A percentile compares a stretch with the other conserved stretches of the same genome.
Conservation (phyloP, 176 grass and related monocot species). For the Panicum miliaceum region DNA sequence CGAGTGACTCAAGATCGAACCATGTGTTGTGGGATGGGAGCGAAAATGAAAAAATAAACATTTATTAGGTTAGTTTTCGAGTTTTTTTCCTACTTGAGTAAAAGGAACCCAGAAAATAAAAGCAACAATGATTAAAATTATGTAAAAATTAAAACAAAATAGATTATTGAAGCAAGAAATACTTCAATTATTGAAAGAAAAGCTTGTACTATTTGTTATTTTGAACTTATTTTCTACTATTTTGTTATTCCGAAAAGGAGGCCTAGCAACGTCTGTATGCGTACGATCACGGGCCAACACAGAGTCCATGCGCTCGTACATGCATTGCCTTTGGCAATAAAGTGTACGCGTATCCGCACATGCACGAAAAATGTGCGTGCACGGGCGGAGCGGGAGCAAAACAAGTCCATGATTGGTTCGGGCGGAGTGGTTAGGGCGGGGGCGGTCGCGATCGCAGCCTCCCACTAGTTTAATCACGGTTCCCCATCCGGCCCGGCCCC, state of each 20-base stretch:
- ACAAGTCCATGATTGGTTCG: slow-evolving; percentile 39
- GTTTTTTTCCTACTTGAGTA: background rate
- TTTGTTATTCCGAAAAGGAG: too few species aligned
- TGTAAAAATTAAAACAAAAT: too few species aligned
- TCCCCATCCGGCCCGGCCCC: slow-evolving; percentile 1
- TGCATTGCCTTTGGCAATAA: background rate
- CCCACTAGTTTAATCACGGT: slow-evolving; percentile 48
- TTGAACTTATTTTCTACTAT: too few species aligned
- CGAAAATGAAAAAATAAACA: background rate
- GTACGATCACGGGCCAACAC: background rate
- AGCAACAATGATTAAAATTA: background rate
- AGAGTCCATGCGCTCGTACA: background rate
- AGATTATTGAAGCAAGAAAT: too few species aligned
- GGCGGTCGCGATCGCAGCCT: slow-evolving; percentile 53
- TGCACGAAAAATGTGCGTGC: slow-evolving; percentile 23
- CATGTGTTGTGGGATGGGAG: background rate
- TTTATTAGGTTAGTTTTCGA: background rate
- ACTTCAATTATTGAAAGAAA: too few species aligned
- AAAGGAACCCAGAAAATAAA: background rate
- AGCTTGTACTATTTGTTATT: too few species aligned
- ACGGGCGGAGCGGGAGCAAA: background rate
- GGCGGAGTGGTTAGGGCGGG: slow-evolving; percentile 53
- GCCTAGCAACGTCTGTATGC: background rate
- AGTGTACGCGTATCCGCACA: slow-evolving; percentile 38
- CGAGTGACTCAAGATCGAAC: background rate